These are phyloP conservation scores for Chrysanthemum lavandulifolium DNA, from an alignment of 129 eudicot genomes.

Conservation along the genomic window DNA sequence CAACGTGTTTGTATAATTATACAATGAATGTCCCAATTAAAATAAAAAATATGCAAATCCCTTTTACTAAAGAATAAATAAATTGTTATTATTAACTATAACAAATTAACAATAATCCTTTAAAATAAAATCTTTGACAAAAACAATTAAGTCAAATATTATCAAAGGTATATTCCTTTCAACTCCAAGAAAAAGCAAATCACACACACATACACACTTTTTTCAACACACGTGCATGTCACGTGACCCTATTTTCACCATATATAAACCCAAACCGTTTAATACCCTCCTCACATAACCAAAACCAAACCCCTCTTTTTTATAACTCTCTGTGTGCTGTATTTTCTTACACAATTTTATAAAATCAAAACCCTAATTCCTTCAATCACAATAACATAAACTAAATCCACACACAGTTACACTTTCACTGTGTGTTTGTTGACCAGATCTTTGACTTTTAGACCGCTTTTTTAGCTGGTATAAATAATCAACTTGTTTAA, in stretches of 20 bases:
- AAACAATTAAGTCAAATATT: conserved; percentile 24
- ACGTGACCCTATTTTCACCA: conserved; percentile 5
- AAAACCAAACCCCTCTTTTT: conserved; percentile 4
- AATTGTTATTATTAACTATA: too few relatives aligned
- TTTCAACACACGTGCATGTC: conserved; percentile 23
- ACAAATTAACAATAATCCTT: too few relatives aligned
- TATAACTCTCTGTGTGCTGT: neutral
- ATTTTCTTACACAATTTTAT: too few relatives aligned
- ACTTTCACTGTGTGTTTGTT: too few relatives aligned
- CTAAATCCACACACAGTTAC: too few relatives aligned
- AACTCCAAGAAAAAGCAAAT: conserved; percentile 13
- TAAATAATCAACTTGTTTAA: neutral
- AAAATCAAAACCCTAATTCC: too few relatives aligned
- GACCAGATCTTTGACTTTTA: neutral
- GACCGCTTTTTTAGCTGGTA: conserved; percentile 1
- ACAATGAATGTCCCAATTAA: too few relatives aligned
- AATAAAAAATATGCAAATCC: too few relatives aligned
- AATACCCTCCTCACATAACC: neutral
- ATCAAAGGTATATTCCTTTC: conserved; percentile 25
- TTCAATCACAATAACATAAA: too few relatives aligned
- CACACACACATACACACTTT: neutral
- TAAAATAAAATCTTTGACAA: neutral
- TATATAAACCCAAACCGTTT: conserved; percentile 15
- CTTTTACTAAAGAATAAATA: too few relatives aligned
- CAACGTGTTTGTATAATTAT: too few relatives aligned